Evolutionary conservation across 345 rosid species (phyloP), one percentile per base, ranked within the genome.

Genomic region (Eucalyptus regnans): DNA sequence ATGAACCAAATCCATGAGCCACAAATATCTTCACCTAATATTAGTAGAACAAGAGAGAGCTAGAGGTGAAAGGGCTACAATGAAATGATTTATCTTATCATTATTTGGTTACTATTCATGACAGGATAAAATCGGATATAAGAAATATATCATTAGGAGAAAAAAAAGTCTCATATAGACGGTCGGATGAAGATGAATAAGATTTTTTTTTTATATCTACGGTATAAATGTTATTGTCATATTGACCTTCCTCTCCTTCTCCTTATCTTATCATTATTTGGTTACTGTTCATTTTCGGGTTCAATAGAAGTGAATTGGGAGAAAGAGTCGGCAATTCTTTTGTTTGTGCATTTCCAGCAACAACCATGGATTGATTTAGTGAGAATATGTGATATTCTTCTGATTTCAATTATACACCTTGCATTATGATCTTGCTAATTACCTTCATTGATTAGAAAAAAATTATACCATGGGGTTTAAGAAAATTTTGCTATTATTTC

Each of bases 101-200:
- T 17, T 33, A 37, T 33, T 17, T 33, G 25, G 12, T 17, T 71
- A 33, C 13, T 9, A 10, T 17, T 17, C 81, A 9, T 8, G 13
- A 68, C 2, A 17, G 0, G 44, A 66, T 31, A 66, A 66, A 33
- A 33, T 3, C 0, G 2, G 3, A 71, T 71, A 5, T 17, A 17
- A 33, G 0, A 33, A 17, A 18, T 0, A 33, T 5, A 71, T 33
- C 1, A 71, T 18, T 1, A 2, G 0, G 0, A 37, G 2, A 18
- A 68, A 5, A 5, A 31, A 0, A 33, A 68, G 16, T 16, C 43
- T 9, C 22, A 31, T 66, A 17, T 64, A 18, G 5, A 15, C 3
- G 3, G 76, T n/a, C 5, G 22, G 41, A 15, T 7, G 33, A n/a
- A 15, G 3, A 31, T 64, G 10, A 31, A 64, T 16, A n/a, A 14